phyloP scores from a whole-genome alignment of 140 eudicot genomes.

The Cichorium intybus region DNA sequence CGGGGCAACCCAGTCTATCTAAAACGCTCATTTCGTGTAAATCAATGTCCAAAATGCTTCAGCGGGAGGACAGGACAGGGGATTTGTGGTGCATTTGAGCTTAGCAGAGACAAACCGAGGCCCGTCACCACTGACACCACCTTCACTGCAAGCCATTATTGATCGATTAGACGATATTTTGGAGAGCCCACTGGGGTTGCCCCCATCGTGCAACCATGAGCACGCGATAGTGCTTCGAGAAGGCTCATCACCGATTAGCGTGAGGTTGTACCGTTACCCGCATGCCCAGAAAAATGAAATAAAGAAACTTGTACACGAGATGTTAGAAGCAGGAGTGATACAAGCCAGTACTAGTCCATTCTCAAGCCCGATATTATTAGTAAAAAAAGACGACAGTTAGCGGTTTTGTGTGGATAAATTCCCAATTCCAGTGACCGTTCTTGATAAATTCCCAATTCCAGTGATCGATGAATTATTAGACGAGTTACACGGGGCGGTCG shows the following conservation, averaged over 20 bases:
- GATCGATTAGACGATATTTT: background rate
- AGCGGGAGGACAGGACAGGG: background rate
- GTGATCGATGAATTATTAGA: background rate
- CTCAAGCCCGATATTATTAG: background rate
- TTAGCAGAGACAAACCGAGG: too few relatives aligned
- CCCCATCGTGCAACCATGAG: background rate
- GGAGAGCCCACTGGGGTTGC: background rate
- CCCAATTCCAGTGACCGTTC: background rate
- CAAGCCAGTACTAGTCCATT: background rate
- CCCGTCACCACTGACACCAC: background rate
- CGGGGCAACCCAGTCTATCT: background rate
- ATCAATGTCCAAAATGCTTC: background rate
- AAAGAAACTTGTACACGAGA: background rate
- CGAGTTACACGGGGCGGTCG: background rate
- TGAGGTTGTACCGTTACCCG: background rate
- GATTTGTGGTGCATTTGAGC: background rate
- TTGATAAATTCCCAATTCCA: background rate
- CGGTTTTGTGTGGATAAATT: background rate
- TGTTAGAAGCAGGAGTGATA: background rate
- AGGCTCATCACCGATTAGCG: background rate
- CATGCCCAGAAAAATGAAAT: conserved; percentile 1
- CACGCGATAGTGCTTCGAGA: background rate
- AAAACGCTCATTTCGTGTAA: background rate
- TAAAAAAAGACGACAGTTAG: background rate
- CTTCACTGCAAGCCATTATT: background rate